Evolutionary conservation across 106 monocot species (phyloP), one percentile per base, ranked within the genome.

Genomic region (Acanthochlamys bracteata): DNA sequence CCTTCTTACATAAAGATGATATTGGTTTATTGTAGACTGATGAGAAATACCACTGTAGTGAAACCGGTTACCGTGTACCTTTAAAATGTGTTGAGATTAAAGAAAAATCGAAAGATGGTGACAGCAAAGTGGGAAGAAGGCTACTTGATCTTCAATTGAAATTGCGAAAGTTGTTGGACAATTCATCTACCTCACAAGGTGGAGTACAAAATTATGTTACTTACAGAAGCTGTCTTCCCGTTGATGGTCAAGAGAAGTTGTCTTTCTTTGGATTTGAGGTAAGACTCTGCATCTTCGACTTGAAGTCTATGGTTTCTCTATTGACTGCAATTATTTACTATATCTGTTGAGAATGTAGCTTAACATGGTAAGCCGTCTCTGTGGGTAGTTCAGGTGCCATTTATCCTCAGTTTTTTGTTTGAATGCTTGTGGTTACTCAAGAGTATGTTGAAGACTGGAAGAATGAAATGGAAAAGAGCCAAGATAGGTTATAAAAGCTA

Each of bases 181-280:
- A 68, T 65, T 71, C 82, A 63, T 80, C 74, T 0, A 42, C 69
- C 59, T 59, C 75, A 19, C 71, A 70, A 59, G 69, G 19, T 74
- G 67, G 60, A 23, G 76, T 78, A 40, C 80, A 76, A 60, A 81
- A 73, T 52, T 99, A 99, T 56, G 75, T 77, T 27, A 92, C 83
- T 53, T 92, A 86, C 24, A 85, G 88, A 74, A 99, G 92, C 61
- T 99, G 98, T 69, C 62, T 88, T 20, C 91, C 98, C 19, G 68
- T 65, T 57, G 81, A 81, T 41, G 69, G 62, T 46, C 88, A 86
- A 79, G 98, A 99, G 56, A 99, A 72, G 49, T 58, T 99, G 62
- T 86, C 98, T 60, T 60, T 99, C 60, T 56, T 99, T 83, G 91
- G 98, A 77, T 99, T 99, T 89, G 98, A 99, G 98, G 98, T 99